Base-by-base conservation (phyloP, 2,329 filamentous ascomycete genomes). In the Chaetomium sp. region DNA sequence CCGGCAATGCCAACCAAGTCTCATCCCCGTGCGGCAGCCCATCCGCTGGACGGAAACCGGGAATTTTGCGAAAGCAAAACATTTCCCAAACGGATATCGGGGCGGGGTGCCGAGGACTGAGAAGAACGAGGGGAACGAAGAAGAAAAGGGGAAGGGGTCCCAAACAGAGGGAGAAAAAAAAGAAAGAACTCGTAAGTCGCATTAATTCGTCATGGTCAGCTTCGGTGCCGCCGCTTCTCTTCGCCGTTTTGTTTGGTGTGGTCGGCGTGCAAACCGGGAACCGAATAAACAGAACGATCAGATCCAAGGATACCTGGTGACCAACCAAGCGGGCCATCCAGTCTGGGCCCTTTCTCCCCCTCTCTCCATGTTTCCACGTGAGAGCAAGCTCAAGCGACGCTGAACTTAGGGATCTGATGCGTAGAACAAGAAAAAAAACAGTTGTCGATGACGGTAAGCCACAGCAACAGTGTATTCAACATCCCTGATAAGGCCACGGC, bases 121-220 rank as follows among this genome's bases (percentile, higher is more conserved):
- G 36, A 54, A 44, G 43, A 52, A 55, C 45, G 33, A 33, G 52
- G 33, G 41, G 40, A 44, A 35, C 32, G 36, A 34, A 52, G 36
- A 49, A 35, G 10, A 52, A 14, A n/a, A 37, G 34, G 36, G n/a
- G 44, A 11, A 49, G 27, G 43, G 34, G 54, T 27, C 19, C 19
- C 19, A 27, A 27, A 27, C 19, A 27, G 19, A 27, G 19, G 19
- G 19, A 27, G 19, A 27, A 27, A 51, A 54, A 47, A 42, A 61
- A 42, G 14, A 10, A 38, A 57, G 43, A 47, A 47, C 38, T 59
- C 58, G 52, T 58, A 35, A 55, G 38, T 51, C 53, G 47, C 58
- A 53, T 59, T 54, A 58, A 44, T 55, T 58, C 55, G 50, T 59
- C 55, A 58, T 50, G 38, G 35, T 46, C 42, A 11, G 12, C 19